Conservation (phyloP, 352 stramenopile genomes). For the Phytopythium ostracodes region DNA sequence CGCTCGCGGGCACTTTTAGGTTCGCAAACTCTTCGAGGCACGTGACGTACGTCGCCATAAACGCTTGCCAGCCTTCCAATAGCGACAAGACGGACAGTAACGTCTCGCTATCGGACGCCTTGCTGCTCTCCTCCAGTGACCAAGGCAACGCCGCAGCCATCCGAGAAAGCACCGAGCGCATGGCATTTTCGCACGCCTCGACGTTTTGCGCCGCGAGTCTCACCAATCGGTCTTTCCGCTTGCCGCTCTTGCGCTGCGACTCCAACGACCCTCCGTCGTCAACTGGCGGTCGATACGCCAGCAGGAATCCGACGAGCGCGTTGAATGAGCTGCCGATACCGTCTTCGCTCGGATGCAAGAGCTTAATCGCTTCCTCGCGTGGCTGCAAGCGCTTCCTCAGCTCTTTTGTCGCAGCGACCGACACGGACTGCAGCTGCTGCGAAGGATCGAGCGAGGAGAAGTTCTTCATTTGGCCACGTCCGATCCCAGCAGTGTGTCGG, state of each 20-base stretch:
- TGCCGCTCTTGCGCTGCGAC: conserved; percentile 20
- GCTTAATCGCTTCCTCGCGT: conserved; percentile 16
- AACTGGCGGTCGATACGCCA: conserved; percentile 36
- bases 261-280: conserved; percentile 20
- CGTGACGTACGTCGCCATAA: conserved; percentile 38
- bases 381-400: conserved; percentile 40
- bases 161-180: conserved; percentile 16
- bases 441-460: conserved; percentile 24
- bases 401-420: conserved; percentile 54
- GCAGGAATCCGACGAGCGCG: conserved; percentile 27
- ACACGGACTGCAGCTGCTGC: conserved; percentile 23
- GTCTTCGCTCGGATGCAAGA: background rate
- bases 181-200: conserved; percentile 22
- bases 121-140: background rate
- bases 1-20: conserved; percentile 37
- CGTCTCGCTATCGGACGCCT: conserved; percentile 5
- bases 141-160: conserved; percentile 20
- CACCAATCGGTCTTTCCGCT: conserved; percentile 53
- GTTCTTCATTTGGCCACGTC: conserved; percentile 29
- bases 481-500: conserved; percentile 28
- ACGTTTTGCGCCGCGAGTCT: conserved; percentile 45
- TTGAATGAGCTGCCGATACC: conserved; percentile 8
- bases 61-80: conserved; percentile 37
- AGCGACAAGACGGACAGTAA: conserved; percentile 33
- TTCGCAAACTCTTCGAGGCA: conserved; percentile 30